Conservation (phyloP, 2,329 filamentous ascomycete species). For the Didymella segeticola region DNA sequence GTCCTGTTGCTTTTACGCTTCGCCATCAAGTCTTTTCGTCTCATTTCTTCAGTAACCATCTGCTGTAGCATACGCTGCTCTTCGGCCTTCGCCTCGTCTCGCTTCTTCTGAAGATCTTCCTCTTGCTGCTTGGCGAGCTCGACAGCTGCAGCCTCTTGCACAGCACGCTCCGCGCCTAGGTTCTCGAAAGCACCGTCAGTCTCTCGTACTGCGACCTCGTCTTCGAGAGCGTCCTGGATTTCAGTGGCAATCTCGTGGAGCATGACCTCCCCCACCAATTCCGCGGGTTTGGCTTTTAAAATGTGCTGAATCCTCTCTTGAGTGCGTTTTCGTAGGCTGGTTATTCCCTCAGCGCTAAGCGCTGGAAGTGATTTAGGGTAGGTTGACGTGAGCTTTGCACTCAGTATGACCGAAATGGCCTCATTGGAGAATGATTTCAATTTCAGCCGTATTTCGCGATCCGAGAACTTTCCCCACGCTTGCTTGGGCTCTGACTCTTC, state of each 20-base stretch:
- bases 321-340: slow-evolving; percentile 72
- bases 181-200: slow-evolving; percentile 80
- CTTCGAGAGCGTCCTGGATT: slow-evolving; percentile 77
- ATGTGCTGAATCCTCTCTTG: slow-evolving; percentile 74
- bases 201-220: slow-evolving; percentile 79
- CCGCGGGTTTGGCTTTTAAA: slow-evolving; percentile 72
- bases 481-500: slow-evolving; percentile 72
- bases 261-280: slow-evolving; percentile 68
- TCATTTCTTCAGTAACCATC: slow-evolving; percentile 75
- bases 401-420: slow-evolving; percentile 73
- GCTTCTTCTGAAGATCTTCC: slow-evolving; percentile 49
- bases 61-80: slow-evolving; percentile 74
- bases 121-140: slow-evolving; percentile 60
- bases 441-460: slow-evolving; percentile 81
- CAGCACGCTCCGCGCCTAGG: slow-evolving; percentile 85
- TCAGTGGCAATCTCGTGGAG: slow-evolving; percentile 67
- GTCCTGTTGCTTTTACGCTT: slow-evolving; percentile 65
- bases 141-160: slow-evolving; percentile 76
- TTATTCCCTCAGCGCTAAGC: slow-evolving; percentile 70
- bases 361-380: slow-evolving; percentile 86
- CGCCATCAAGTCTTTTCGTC: slow-evolving; percentile 65
- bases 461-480: slow-evolving; percentile 87
- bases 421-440: slow-evolving; percentile 77
- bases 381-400: slow-evolving; percentile 83
- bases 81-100: slow-evolving; percentile 62